A percentile compares a stretch with the other conserved stretches of the same genome.
These are phyloP conservation scores for Gryganskiella cystojenkinii DNA, from an alignment of 192 early-diverging fungal genomes.

Conservation along the genomic window DNA sequence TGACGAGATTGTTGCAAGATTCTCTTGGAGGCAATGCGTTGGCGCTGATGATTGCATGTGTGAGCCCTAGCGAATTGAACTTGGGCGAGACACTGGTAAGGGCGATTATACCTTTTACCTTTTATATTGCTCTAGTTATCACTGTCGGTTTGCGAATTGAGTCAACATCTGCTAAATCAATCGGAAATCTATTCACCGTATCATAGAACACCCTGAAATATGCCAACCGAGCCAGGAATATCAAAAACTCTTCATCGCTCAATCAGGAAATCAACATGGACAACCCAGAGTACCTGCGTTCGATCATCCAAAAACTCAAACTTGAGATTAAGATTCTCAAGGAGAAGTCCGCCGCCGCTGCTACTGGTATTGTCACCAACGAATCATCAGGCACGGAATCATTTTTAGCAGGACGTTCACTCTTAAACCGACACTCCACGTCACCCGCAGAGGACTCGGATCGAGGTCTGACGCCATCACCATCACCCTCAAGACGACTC, in stretches of 20 bases:
- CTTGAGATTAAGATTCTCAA: slow-evolving; percentile 62
- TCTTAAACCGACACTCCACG: no score
- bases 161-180: neutral
- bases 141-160: neutral
- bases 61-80: slow-evolving; percentile 87
- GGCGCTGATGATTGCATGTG: slow-evolving; percentile 97
- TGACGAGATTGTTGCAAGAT: slow-evolving; percentile 97
- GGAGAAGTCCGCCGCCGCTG: neutral
- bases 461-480: slow-evolving; percentile 21
- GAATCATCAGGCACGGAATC: slow-evolving; percentile 8
- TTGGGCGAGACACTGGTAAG: slow-evolving; percentile 82
- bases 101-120: neutral
- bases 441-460: no score
- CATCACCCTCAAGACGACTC: slow-evolving; percentile 30
- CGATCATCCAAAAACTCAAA: slow-evolving; percentile 71
- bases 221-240: slow-evolving; percentile 95
- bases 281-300: slow-evolving; percentile 73
- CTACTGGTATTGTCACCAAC: neutral
- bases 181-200: neutral
- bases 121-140: neutral
- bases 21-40: slow-evolving; percentile 94
- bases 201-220: slow-evolving; percentile 90
- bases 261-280: slow-evolving; percentile 79
- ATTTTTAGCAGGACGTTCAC: slow-evolving; percentile 10
- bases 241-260: slow-evolving; percentile 89